These are phyloP conservation scores for Leersia perrieri DNA, from an alignment of 176 grass and related monocot species.

Conservation along the genomic window DNA sequence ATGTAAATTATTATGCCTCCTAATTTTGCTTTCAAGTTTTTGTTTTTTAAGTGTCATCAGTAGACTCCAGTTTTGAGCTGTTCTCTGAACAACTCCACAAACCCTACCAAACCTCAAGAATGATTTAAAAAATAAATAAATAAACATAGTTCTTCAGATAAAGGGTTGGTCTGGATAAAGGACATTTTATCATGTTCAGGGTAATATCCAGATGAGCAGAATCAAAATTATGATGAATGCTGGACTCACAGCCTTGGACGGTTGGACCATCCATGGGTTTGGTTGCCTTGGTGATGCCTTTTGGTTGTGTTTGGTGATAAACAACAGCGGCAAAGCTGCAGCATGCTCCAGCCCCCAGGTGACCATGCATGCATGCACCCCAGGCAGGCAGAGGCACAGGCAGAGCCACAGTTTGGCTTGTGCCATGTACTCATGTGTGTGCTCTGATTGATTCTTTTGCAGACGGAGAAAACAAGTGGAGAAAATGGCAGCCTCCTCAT, in stretches of 20 bases:
- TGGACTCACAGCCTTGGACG: neutral
- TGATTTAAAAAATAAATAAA: neutral
- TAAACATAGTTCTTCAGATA: neutral
- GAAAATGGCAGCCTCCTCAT: slow-evolving; percentile 9
- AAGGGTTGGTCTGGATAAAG: neutral
- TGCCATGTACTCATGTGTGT: neutral
- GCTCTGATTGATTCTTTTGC: slow-evolving; percentile 7
- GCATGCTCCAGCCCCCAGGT: slow-evolving; percentile 23
- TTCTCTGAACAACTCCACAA: slow-evolving; percentile 33
- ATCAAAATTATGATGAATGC: slow-evolving; percentile 19
- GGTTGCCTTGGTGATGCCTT: neutral
- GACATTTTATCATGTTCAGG: neutral
- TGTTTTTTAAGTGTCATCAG: neutral
- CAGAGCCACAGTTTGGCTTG: neutral
- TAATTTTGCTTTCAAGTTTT: neutral
- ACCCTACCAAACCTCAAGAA: neutral
- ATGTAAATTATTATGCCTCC: neutral
- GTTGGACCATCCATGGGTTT: neutral
- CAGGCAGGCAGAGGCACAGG: slow-evolving; percentile 9
- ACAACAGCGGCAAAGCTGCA: slow-evolving; percentile 11
- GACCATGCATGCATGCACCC: slow-evolving; percentile 11
- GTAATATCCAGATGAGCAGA: neutral
- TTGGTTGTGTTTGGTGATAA: slow-evolving; percentile 33
- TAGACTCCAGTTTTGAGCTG: neutral
- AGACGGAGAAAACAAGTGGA: neutral